These are phyloP conservation scores for Sambucus nigra DNA, from an alignment of 129 eudicot species.

Conservation along the genomic window DNA sequence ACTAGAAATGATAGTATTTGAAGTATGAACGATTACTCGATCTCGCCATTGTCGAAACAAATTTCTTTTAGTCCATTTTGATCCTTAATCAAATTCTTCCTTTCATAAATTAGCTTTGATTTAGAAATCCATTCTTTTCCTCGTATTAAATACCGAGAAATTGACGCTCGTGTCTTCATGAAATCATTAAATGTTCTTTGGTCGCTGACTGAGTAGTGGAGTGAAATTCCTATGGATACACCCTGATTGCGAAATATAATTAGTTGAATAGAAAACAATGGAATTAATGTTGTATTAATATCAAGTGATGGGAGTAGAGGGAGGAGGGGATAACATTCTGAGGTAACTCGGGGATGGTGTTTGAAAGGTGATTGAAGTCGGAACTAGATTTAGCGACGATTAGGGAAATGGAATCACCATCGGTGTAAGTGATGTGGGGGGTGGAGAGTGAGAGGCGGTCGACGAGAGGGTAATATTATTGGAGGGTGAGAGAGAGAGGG, in stretches of 20 bases:
- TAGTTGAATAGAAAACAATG: constrained; percentile 26
- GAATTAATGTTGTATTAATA: background rate
- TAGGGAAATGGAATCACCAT: constrained; percentile 21
- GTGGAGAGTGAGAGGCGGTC: constrained; percentile 31
- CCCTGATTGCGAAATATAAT: constrained; percentile 21
- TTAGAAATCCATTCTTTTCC: background rate
- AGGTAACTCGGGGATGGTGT: constrained; percentile 7
- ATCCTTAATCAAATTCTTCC: constrained; percentile 21
- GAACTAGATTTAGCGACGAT: constrained; percentile 25
- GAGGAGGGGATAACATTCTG: constrained; percentile 19
- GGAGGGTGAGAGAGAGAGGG: constrained; percentile 55
- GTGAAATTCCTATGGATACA: constrained; percentile 22
- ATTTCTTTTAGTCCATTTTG: constrained; percentile 2
- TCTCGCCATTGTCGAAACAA: constrained; percentile 29
- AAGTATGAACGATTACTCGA: background rate
- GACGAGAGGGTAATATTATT: constrained; percentile 38
- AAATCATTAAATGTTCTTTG: constrained; percentile 28
- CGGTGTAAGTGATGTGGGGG: constrained; percentile 22
- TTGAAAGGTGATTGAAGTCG: constrained; percentile 17
- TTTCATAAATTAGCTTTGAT: constrained; percentile 15
- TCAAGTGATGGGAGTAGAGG: constrained; percentile 19
- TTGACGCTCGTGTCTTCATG: constrained; percentile 29
- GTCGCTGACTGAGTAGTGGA: constrained; percentile 24
- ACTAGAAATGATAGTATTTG: background rate
- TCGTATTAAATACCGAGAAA: constrained; percentile 14